Base-by-base conservation (phyloP, 192 early-diverging fungal genomes). In the Helicostylum pulchrum region DNA sequence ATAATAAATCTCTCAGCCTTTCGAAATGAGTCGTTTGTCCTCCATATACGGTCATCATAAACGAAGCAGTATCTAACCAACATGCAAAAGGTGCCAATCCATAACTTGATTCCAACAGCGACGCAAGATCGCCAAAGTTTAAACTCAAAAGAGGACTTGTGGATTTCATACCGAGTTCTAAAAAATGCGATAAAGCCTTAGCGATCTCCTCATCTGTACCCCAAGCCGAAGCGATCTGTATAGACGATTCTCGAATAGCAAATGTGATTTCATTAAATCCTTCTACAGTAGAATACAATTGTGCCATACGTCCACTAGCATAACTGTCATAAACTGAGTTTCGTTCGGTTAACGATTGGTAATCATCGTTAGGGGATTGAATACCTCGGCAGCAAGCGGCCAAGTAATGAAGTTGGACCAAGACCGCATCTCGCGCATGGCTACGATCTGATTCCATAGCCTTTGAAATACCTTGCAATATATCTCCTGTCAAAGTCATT, bases 291-390 rank as follows among this genome's bases (percentile, higher is more conserved):
- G 61, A 26, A 60, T 54, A 71, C 20, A 68, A n/a, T 17, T 32
- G 7, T 12, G 49, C 49, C 36, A 70, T 54, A 17, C 66, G 49
- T 17, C 74, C 74, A 51, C 60, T 66, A 7, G 68, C 74, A 61
- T 71, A 75, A 32, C 49, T 34, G 43, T 75, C 74, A 23, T 71
- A 75, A 2, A 61, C 9, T 15, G 21, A 36, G 42, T 62, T 70
- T 14, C 74, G 46, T 19, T 50, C 61, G 2, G 21, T 32, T 31
- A 64, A 32, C 3, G 74, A 67, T 44, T 69, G 67, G 23, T 75
- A 75, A 48, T 85, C 78, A 31, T 85, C 83, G 42, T 71, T 61
- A 21, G 80, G 78, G 17, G 83, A 78, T 67, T 78, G 78, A 15
- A 85, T 71, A 3, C 83, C 83, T 47, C 72, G 70, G 47, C 77